phyloP scores from a whole-genome alignment of 768 basidiomycete species.

The Lactarius quietus region DNA sequence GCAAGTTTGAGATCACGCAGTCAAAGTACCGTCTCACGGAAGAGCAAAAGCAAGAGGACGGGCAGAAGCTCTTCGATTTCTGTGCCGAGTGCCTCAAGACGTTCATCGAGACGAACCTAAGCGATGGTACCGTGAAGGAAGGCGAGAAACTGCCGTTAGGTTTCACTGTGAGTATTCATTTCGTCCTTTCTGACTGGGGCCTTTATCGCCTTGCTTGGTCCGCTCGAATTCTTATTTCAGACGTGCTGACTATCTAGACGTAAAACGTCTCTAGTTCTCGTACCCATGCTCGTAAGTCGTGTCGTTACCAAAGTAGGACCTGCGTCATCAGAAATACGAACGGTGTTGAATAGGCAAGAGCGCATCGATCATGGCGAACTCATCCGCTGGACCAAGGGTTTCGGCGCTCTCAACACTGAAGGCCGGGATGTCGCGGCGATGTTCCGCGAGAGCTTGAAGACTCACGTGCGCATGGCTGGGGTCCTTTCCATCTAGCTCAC shows the following conservation, averaged over 20 bases:
- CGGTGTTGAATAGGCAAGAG: conserved; percentile 58
- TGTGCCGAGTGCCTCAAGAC: conserved; percentile 91
- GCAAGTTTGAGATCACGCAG: conserved; percentile 97
- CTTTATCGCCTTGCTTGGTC: conserved; percentile 18
- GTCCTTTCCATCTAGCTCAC: conserved; percentile 1
- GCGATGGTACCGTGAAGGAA: conserved; percentile 46
- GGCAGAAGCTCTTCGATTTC: conserved; percentile 93
- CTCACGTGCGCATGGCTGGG: conserved; percentile 55
- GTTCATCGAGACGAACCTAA: conserved; percentile 76
- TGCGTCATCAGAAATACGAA: not conserved
- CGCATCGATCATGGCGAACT: conserved; percentile 91
- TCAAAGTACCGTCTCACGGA: conserved; percentile 96
- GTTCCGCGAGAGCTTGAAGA: conserved; percentile 80
- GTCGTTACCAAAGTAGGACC: conserved; percentile 10
- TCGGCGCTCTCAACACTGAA: conserved; percentile 88
- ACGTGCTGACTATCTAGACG: conserved; percentile 21
- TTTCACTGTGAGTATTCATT: conserved; percentile 74
- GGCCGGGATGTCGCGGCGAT: conserved; percentile 90
- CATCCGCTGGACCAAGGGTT: conserved; percentile 99
- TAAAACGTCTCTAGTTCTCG: conserved; percentile 60
- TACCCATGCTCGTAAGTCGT: conserved; percentile 85
- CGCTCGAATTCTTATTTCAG: conserved; percentile 7
- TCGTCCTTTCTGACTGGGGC: conserved; percentile 11
- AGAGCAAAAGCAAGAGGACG: conserved; percentile 98
- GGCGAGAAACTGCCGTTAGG: conserved; percentile 75